Conservation (phyloP, 1,284 basidiomycete genomes). For the Cronartium quercuum region DNA sequence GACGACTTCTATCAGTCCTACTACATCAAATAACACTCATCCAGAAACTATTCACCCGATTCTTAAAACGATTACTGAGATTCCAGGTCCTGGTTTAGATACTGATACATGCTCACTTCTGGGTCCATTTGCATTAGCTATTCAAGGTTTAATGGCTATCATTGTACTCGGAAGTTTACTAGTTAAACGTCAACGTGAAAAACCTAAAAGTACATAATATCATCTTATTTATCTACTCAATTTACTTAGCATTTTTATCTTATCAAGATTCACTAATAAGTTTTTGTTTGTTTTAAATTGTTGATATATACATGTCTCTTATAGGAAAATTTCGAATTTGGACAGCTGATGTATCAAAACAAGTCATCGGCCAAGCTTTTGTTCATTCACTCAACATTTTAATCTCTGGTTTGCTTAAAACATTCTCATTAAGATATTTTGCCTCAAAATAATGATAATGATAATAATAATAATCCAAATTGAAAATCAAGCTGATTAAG, state of each 20-base stretch:
- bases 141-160: constrained; percentile 32
- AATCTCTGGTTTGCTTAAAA: constrained; percentile 50
- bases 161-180: constrained; percentile 29
- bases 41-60: neutral
- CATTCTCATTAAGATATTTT: neutral
- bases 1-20: neutral
- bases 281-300: neutral
- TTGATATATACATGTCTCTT: neutral
- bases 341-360: constrained; percentile 55
- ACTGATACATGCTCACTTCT: constrained; percentile 30
- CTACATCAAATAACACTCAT: neutral
- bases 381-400: constrained; percentile 81
- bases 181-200: constrained; percentile 31
- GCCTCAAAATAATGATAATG: neutral
- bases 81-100: constrained; percentile 20
- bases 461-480: constrained; percentile 44
- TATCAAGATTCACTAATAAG: neutral
- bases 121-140: constrained; percentile 33
- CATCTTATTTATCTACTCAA: neutral
- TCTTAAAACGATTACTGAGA: neutral
- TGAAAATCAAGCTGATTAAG: constrained; percentile 40
- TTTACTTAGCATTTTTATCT: neutral
- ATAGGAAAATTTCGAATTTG: constrained; percentile 35
- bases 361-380: constrained; percentile 83
- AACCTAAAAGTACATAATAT: constrained; percentile 19